Base-by-base conservation (phyloP, 1,284 basidiomycete species). In the Ceratobasidium sp. region DNA sequence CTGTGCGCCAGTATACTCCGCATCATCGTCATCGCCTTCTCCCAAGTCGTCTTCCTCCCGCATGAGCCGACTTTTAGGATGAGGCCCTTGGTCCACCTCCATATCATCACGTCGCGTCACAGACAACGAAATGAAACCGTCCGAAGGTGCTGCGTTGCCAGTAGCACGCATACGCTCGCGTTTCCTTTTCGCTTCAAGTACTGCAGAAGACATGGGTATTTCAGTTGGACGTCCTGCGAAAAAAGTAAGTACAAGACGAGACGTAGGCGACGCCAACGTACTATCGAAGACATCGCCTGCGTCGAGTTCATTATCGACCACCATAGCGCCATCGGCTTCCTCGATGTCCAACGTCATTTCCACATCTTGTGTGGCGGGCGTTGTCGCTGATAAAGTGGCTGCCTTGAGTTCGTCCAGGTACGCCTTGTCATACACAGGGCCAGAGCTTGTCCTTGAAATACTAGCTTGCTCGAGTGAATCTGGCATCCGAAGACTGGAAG, bases 11-110 rank as follows among this genome's bases (percentile, higher is more conserved):
- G 97, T 98, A 82, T 91, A 98, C 80, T 96, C 94, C 5, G 96
- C 94, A 82, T 91, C 92, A 81, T 97, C 96, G 82, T 98, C 96
- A 77, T 97, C 96, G 0, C 93, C 96, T 81, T 98, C 96, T 0
- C 96, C 96, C 1, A 95, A 84, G 81, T 97, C 95, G 83, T 98
- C 96, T 59, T 98, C 96, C 84, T 98, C 97, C 73, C 96, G 86
- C 85, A 96, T 86, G 20, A 98, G 85, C 20, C 96, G 89, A 82
- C 94, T 96, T 81, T 95, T 94, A 12, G 95, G 95, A 87, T 96
- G 95, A n/a, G 95, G 94, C 0, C 94, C 94, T 20, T 88, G 83
- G 57, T 78, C 40, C 67, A 67, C 26, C 52, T 84, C 81, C 42
- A 83, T 56, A 42, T 85, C 84, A 40, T 91, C 89, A 80, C 88